phyloP scores from a whole-genome alignment of 106 monocot genomes.

The Phalaenopsis aphrodite region DNA sequence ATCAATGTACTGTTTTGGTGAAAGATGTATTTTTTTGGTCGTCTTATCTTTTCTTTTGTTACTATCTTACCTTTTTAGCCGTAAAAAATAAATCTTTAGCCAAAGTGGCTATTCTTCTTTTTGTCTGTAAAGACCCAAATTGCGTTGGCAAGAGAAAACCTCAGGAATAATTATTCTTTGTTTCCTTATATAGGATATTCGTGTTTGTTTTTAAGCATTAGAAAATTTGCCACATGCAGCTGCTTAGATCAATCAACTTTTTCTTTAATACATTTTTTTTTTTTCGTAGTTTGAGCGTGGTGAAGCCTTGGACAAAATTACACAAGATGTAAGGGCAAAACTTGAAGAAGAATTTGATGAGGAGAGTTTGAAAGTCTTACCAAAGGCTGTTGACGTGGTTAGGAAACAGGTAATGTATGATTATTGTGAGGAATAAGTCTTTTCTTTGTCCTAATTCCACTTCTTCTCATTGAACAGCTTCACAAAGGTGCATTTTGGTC shows the following conservation, averaged over 20 bases:
- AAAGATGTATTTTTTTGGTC: neutral
- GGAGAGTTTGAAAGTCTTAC: slow-evolving; percentile 68
- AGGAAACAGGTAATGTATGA: slow-evolving; percentile 67
- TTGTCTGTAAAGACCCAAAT: neutral
- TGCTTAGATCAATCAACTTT: neutral
- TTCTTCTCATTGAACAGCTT: neutral
- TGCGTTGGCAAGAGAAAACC: neutral
- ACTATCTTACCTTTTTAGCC: neutral
- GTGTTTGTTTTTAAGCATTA: neutral
- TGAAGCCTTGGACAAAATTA: slow-evolving; percentile 86
- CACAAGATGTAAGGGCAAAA: slow-evolving; percentile 59
- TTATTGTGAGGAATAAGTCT: neutral
- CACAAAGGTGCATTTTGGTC: neutral
- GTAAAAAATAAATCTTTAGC: neutral
- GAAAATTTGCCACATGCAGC: neutral
- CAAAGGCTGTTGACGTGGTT: slow-evolving; percentile 71
- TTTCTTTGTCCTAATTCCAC: slow-evolving; percentile 1
- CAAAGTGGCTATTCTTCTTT: neutral
- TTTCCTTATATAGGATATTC: neutral
- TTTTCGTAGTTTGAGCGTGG: slow-evolving; percentile 85
- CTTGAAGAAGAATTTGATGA: slow-evolving; percentile 93
- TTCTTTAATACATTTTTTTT: slow-evolving; percentile 5
- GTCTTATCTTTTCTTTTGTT: neutral
- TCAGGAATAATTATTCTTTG: neutral
- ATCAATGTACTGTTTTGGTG: neutral